Percentiles rank a stretch among this genome's conserved stretches.
These are phyloP conservation scores for Aspergillus sp. DNA, from an alignment of 2,329 filamentous ascomycete species.

Conservation along the genomic window DNA sequence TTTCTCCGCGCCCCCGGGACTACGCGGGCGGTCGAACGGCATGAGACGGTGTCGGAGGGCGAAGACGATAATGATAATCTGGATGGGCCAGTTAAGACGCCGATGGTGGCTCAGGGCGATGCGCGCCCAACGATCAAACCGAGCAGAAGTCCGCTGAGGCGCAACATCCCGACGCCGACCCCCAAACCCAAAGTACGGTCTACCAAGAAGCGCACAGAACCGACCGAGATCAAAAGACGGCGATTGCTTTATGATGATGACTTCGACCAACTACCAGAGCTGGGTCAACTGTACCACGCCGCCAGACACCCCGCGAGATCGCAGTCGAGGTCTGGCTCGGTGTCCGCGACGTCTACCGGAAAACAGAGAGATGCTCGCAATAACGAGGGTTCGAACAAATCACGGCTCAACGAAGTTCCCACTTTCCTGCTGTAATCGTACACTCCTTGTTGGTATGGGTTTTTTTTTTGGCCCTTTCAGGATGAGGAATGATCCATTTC, in stretches of 20 bases:
- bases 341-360: constrained; percentile 10
- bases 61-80: constrained; percentile 10
- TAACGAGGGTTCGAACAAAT: constrained; percentile 32
- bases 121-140: too few relatives aligned
- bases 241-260: constrained; percentile 41
- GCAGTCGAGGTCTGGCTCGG: too few relatives aligned
- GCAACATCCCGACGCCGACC: too few relatives aligned
- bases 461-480: too few relatives aligned
- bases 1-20: constrained; percentile 28
- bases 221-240: constrained; percentile 33
- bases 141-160: too few relatives aligned
- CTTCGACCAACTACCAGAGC: constrained; percentile 36
- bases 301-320: too few relatives aligned
- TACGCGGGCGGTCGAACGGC: neutral
- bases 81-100: constrained; percentile 22
- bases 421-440: constrained; percentile 40
- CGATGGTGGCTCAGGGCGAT: too few relatives aligned
- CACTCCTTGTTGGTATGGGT: neutral
- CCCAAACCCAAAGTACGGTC: too few relatives aligned
- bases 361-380: constrained; percentile 12
- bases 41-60: constrained; percentile 4
- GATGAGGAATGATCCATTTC: too few relatives aligned
- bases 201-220: too few relatives aligned
- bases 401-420: constrained; percentile 43
- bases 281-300: too few relatives aligned